Base-by-base conservation (phyloP, 768 basidiomycete genomes). In the Serendipita indica region DNA sequence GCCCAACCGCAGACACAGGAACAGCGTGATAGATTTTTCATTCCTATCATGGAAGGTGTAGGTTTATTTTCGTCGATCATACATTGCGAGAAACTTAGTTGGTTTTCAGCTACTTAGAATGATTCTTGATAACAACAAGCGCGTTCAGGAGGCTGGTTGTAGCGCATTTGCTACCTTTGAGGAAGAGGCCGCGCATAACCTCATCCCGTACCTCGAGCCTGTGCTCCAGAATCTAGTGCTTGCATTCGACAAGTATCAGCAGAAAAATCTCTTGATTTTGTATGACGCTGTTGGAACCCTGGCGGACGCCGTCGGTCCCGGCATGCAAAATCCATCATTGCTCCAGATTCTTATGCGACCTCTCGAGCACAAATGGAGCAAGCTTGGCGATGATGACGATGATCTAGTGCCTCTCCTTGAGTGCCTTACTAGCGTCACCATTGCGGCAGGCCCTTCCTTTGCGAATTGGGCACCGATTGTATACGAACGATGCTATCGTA, bases 281-380 rank as follows among this genome's bases (percentile, higher is more conserved):
- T 98, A 98, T 67, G 96, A 99, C 66, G 96, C 96, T n/a, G 86
- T 99, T 45, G 96, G 96, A 4, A 99, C 96, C 0, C 76, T 99
- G 34, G 96, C 96, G 4, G 96, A 99, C 67, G 91, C 93, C 3
- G 96, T 99, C 41, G 93, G 93, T 2, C 69, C 83, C 35, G 87
- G 90, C 3, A 72, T 99, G 62, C 83, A 86, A 66, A 89, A 92
- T 67, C 79, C 89, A 5, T 72, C 79, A 6, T 92, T 87, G 67
- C 87, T 98, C 57, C 90, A 96, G 39, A 92, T 97, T 62, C 72
- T 99, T 63, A 94, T 99, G 92, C 94, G 94, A 2, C 90, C 94
- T 34, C 73, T 99, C 60, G 87, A 89, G 56, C 79, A 77, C 60
- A 82, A 87, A 64, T 99, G 96, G 96, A 71, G 82, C n/a, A 85